Base-by-base conservation (phyloP, 345 rosid species). In the Iberis pinnata region DNA sequence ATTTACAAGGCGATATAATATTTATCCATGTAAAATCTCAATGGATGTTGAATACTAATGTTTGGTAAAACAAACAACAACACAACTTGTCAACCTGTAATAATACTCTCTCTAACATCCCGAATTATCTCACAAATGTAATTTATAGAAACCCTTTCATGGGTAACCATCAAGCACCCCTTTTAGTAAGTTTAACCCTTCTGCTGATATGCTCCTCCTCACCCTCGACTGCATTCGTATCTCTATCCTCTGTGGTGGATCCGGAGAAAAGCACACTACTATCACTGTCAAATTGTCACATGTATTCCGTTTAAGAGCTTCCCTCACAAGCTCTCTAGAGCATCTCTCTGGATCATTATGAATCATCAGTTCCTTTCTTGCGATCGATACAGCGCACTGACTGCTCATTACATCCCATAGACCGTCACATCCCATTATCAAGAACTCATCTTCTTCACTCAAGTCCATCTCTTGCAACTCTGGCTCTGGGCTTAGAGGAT, bases 331-430 rank as follows among this genome's bases (percentile, higher is more conserved):
- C 78, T 85, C 93, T 63, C 81, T 83, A 0, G 95, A 81, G 70
- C 98, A 88, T 73, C 89, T 84, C 72, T 88, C 88, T 1, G 96
- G 96, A 70, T 92, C 96, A 57, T 92, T 88, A 63, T 92, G 98
- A 37, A 80, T 73, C 95, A 83, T 83, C 72, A 88, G 75, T 58
- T 83, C 93, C 50, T 77, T 88, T 80, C 96, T 81, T 0, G 73
- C 82, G 12, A 92, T 75, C 4, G 88, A 71, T 56, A 92, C 96
- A 1, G 98, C 98, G 70, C 84, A 80, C 62, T 92, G 95, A 55
- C 98, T 92, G 69, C 84, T 90, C 95, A 87, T 90, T 27, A 90
- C 98, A 74, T 90, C 98, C 98, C 98, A 90, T 60, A 90, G 69
- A 62, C 98, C 98, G 50, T 90, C 98, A 41, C 98, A 84, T 26